phyloP scores from a whole-genome alignment of 2,329 filamentous ascomycete species.

The Clonostachys sp. region DNA sequence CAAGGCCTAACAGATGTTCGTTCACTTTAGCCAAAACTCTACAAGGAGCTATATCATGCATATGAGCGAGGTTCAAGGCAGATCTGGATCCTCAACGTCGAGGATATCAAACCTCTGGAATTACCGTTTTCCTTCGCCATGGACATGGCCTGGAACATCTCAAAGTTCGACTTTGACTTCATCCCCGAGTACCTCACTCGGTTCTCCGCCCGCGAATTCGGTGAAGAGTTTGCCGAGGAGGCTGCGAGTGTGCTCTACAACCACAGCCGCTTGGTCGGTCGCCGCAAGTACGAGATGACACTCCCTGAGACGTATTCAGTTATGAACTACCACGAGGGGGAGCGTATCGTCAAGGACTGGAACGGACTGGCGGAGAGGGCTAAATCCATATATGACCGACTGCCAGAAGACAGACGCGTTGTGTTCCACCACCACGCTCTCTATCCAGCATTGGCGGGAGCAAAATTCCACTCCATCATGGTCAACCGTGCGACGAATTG shows the following conservation, averaged over 20 bases:
- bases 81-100: constrained; percentile 63
- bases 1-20: not conserved
- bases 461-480: constrained; percentile 48
- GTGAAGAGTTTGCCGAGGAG: constrained; percentile 30
- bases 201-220: constrained; percentile 46
- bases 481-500: constrained; percentile 41
- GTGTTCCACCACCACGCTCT: constrained; percentile 54
- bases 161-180: constrained; percentile 23
- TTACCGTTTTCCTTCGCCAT: constrained; percentile 52
- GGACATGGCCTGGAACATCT: constrained; percentile 48
- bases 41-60: constrained; percentile 42
- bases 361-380: constrained; percentile 26
- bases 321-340: constrained; percentile 54
- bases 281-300: constrained; percentile 27
- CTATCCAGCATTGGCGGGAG: constrained; percentile 54
- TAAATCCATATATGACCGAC: constrained; percentile 36
- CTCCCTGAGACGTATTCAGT: constrained; percentile 10
- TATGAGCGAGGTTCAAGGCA: constrained; percentile 50
- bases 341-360: constrained; percentile 47
- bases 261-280: constrained; percentile 26
- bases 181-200: constrained; percentile 36
- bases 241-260: constrained; percentile 44
- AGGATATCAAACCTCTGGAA: constrained; percentile 57
- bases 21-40: constrained; percentile 10
- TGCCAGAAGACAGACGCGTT: constrained; percentile 28